Base-by-base conservation (phyloP, 1,284 basidiomycete species). In the Melampsora abietis-canadensis region DNA sequence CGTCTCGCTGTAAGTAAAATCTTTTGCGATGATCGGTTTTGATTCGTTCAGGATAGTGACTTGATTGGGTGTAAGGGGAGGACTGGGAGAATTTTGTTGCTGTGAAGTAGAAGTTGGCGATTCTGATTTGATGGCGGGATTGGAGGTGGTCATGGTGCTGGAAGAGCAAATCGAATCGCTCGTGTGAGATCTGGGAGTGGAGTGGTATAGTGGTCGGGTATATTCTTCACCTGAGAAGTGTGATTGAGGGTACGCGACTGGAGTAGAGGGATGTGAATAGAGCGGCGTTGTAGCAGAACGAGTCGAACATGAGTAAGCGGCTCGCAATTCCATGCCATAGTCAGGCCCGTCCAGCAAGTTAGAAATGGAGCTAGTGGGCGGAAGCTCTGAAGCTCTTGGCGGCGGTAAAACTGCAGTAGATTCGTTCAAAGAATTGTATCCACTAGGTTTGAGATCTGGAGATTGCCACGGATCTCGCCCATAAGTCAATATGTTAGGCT, bases 141-240 rank as follows among this genome's bases (percentile, higher is more conserved):
- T 54, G 6, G 51, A 54, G 1, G 51, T 54, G 12, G 51, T 54
- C 51, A 54, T 54, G 51, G 51, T 54, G 51, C 51, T 54, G 14
- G 51, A n/a, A n/a, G 51, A 54, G 51, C 51, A 54, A 27, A 54
- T 54, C 7, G 51, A 54, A n/a, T 54, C 51, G 24, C 51, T 54
- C 2, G 51, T 54, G 12, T n/a, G 24, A 10, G 51, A 54, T 27
- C 51, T 54, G 2, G 51, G 51, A 6, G 51, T 54, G 51, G 51
- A 54, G 51, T 54, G 51, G 24, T 54, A 54, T 27, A 54, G 6
- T n/a, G 51, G 24, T 21, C 51, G 51, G 51, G n/a, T 10, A 27
- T 54, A 54, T 27, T 54, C 51, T 8, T 54, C 51, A 54, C 51
- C 24, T 4, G 51, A 27, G 51, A 54, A 54, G 14, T n/a, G 12